phyloP scores from a whole-genome alignment of 208 protist species.

The Histomonas meleagridis region DNA sequence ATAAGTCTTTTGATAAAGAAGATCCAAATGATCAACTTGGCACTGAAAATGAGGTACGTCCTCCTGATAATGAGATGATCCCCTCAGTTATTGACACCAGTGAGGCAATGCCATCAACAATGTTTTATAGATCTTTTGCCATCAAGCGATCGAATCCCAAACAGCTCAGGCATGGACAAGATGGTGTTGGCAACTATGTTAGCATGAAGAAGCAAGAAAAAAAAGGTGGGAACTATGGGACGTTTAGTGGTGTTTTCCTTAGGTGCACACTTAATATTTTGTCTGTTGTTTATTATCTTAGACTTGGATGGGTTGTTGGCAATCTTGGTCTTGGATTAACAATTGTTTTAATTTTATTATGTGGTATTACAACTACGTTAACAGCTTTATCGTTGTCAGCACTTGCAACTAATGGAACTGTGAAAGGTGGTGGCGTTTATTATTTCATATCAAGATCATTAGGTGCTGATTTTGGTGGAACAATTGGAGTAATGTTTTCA shows the following conservation, averaged over 20 bases:
- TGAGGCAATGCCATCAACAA: not conserved
- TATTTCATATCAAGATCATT: constrained; percentile 28
- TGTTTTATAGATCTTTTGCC: not conserved
- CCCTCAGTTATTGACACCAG: not conserved
- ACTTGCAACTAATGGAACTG: constrained; percentile 21
- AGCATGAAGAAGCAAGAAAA: not conserved
- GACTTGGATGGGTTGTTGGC: not conserved
- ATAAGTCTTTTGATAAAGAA: too few relatives aligned
- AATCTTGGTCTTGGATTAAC: not conserved
- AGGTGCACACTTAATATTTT: constrained; percentile 12
- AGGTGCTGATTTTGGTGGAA: constrained; percentile 36
- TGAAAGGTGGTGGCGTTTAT: constrained; percentile 31
- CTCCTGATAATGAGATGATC: too few relatives aligned
- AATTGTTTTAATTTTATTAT: not conserved
- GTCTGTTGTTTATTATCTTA: constrained; percentile 10
- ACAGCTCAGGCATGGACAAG: not conserved
- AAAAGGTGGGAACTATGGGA: not conserved
- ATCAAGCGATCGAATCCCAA: not conserved
- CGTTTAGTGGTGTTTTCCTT: not conserved
- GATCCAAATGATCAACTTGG: too few relatives aligned
- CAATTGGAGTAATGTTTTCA: constrained; percentile 23
- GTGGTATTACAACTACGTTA: not conserved
- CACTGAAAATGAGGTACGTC: too few relatives aligned
- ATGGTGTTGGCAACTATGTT: not conserved
- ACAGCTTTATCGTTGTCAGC: not conserved